Evolutionary conservation across 495 filamentous ascomycete genomes (phyloP).

Genomic region (Aspergillus wentii): DNA sequence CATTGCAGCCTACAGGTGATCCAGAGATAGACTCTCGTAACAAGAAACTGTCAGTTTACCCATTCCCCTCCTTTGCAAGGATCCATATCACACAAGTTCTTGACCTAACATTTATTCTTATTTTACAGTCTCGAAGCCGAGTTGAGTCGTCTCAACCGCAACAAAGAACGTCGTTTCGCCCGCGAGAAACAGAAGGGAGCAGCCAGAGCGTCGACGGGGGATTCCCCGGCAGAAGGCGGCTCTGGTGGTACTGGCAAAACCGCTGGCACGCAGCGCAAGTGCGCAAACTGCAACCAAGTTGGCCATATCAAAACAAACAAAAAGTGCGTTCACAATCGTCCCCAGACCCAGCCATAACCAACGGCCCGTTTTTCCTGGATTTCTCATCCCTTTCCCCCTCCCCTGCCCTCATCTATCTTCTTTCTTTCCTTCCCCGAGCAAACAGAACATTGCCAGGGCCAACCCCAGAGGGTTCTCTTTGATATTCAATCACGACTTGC

Average conservation of each 20-base stretch:
- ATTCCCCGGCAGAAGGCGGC: slow-evolving; percentile 37
- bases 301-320: slow-evolving; percentile 99
- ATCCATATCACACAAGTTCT: too few species aligned
- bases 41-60: slow-evolving; percentile 40
- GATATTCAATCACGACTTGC: too few species aligned
- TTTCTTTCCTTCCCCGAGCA: too few species aligned
- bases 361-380: neutral
- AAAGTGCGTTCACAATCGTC: slow-evolving; percentile 53
- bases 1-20: slow-evolving; percentile 69
- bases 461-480: too few species aligned
- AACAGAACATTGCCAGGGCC: too few species aligned
- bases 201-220: slow-evolving; percentile 31
- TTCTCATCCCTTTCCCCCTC: slow-evolving; percentile 9
- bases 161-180: slow-evolving; percentile 84
- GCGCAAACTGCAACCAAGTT: slow-evolving; percentile 91
- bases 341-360: neutral
- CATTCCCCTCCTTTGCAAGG: slow-evolving; percentile 3
- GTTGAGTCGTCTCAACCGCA: slow-evolving; percentile 74
- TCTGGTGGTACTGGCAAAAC: slow-evolving; percentile 45
- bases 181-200: slow-evolving; percentile 84
- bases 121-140: slow-evolving; percentile 63
- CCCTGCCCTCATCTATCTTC: too few species aligned
- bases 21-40: slow-evolving; percentile 61
- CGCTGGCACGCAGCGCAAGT: slow-evolving; percentile 79
- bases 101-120: neutral